phyloP scores from a whole-genome alignment of 257 asterid species.

The Gynochthodes officinalis region DNA sequence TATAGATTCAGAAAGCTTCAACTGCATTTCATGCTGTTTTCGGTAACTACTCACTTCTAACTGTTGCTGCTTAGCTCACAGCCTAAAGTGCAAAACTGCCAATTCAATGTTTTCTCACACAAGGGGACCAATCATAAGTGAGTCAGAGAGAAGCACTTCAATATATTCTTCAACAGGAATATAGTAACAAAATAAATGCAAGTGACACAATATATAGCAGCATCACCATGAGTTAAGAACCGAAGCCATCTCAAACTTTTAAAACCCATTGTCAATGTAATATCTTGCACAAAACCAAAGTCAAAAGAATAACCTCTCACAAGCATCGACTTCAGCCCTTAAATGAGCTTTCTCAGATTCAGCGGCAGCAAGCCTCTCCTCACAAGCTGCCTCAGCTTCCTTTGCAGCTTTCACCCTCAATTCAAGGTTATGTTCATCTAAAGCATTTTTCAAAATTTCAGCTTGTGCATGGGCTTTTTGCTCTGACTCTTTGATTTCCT shows the following conservation, averaged over 20 bases:
- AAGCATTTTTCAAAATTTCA: slow-evolving; percentile 66
- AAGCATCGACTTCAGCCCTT: slow-evolving; percentile 74
- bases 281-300: slow-evolving; percentile 5
- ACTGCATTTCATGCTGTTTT: too few relatives aligned
- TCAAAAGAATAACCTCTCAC: slow-evolving; percentile 64
- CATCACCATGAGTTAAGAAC: not conserved
- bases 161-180: not conserved
- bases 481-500: slow-evolving; percentile 76
- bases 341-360: slow-evolving; percentile 81
- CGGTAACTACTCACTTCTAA: not conserved
- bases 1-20: not conserved
- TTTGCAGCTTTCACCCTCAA: slow-evolving; percentile 91
- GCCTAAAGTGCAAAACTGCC: not conserved
- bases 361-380: slow-evolving; percentile 81
- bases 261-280: not conserved
- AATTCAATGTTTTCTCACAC: not conserved
- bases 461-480: slow-evolving; percentile 76
- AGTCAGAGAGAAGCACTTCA: not conserved
- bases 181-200: not conserved
- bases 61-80: not conserved
- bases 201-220: not conserved
- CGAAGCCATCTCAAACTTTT: not conserved
- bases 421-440: slow-evolving; percentile 83
- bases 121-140: not conserved
- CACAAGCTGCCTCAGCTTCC: slow-evolving; percentile 94